Conservation (phyloP, 2,329 filamentous ascomycete species). For the Colletotrichum nymphaeae region DNA sequence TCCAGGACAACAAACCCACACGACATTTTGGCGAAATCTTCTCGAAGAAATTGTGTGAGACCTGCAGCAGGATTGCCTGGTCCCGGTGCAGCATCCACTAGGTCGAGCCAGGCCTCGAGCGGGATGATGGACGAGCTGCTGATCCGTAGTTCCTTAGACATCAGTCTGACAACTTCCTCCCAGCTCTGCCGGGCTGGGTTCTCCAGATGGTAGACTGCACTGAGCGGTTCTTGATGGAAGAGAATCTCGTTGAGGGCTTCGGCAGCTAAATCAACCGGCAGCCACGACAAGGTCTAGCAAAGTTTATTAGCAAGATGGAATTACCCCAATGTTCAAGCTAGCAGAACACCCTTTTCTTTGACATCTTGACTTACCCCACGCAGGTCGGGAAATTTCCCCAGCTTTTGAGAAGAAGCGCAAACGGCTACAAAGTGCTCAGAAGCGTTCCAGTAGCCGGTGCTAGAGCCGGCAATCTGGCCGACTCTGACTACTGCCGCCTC, state of each 20-base stretch:
- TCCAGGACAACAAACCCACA: too few species aligned
- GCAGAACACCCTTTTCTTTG: too few species aligned
- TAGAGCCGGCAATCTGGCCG: constrained; percentile 38
- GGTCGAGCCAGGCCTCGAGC: not conserved
- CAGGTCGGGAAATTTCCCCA: constrained; percentile 34
- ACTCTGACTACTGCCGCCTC: constrained; percentile 37
- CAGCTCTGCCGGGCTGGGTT: not conserved
- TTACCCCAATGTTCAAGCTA: too few species aligned
- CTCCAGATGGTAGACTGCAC: not conserved
- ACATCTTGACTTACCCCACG: not conserved
- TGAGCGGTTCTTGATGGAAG: constrained; percentile 4
- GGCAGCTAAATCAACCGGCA: constrained; percentile 37
- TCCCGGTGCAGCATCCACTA: not conserved
- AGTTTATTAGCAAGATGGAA: constrained; percentile 2
- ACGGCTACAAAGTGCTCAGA: constrained; percentile 37
- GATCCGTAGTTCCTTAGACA: not conserved
- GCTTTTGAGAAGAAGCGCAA: constrained; percentile 36
- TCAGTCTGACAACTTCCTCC: not conserved
- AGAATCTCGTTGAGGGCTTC: constrained; percentile 34
- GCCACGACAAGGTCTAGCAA: constrained; percentile 36
- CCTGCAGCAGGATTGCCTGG: too few species aligned
- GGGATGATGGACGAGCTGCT: not conserved
- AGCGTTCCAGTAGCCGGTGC: constrained; percentile 37
- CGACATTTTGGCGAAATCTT: too few species aligned
- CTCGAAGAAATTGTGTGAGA: too few species aligned